A percentile compares a stretch with the other conserved stretches of the same genome.
phyloP scores from a whole-genome alignment of 345 rosid genomes.

The Salix caprea region DNA sequence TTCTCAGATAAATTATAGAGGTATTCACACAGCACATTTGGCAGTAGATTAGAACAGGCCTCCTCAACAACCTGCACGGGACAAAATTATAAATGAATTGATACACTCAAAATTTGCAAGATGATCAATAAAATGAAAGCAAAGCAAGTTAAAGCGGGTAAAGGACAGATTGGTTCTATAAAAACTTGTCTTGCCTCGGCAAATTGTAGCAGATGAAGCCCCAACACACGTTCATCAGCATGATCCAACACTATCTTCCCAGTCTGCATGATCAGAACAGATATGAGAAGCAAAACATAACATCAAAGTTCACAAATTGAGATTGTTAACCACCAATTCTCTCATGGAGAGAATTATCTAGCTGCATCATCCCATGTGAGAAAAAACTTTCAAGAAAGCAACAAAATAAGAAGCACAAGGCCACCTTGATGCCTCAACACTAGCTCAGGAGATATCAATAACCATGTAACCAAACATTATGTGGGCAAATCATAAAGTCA shows the following conservation, averaged over 20 bases:
- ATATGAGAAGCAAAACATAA: constrained; percentile 2
- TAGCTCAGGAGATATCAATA: neutral
- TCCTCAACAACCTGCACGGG: constrained; percentile 73
- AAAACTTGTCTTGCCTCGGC: constrained; percentile 52
- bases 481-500: neutral
- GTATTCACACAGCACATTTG: constrained; percentile 72
- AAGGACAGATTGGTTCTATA: neutral
- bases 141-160: neutral
- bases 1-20: constrained; percentile 67
- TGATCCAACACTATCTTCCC: constrained; percentile 53
- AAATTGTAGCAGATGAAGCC: constrained; percentile 81
- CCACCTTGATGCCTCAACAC: neutral
- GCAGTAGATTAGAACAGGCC: constrained; percentile 68
- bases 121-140: neutral
- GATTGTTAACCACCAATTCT: neutral
- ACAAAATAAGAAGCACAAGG: too few species aligned
- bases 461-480: neutral
- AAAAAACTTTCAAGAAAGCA: too few species aligned
- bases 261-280: constrained; percentile 34
- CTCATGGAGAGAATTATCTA: neutral
- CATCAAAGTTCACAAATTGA: neutral
- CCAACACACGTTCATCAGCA: constrained; percentile 65
- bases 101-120: neutral
- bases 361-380: neutral
- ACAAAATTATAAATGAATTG: neutral